Base-by-base conservation (phyloP, 2,329 filamentous ascomycete genomes). In the Sphaerulina vaccinii region DNA sequence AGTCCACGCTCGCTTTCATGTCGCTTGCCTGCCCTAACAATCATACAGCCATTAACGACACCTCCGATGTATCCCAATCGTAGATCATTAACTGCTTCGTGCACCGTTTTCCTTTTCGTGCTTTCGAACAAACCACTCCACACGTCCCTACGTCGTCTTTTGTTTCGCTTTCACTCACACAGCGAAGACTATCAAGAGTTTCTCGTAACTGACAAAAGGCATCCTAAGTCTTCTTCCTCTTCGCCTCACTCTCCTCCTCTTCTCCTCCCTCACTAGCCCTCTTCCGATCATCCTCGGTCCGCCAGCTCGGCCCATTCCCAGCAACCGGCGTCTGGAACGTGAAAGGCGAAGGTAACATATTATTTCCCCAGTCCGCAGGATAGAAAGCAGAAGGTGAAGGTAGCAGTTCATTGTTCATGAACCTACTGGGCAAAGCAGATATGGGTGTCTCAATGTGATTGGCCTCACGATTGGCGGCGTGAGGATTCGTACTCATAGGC, bases 361-460 rank as follows among this genome's bases (percentile, higher is more conserved):
- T 95, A 36, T 68, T 68, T 70, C 65, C 79, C 91, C 91, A 96
- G 57, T 95, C 90, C 4, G 35, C 27, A 0, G 87, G 85, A 65
- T 95, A 97, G 73, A 97, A 96, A 59, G 84, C 90, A 58, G 87
- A 95, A 0, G 93, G 93, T 50, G 89, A 95, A 0, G 93, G 91
- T 13, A 97, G 77, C 48, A 96, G 84, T 29, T 91, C 89, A 59
- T 88, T 89, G 52, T 85, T 87, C 62, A 97, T 85, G 70, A 97
- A 96, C 35, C 92, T 84, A 44, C 89, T 95, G 0, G 93, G 93
- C 9, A 99, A 77, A 3, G 92, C 91, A 1, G 91, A 96, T n/a
- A 95, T 90, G 0, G 93, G 93, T 0, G 93, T 93, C 66, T 93
- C 85, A 39, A 83, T 85, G 33, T 66, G 57, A 42, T 69, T 72